Evolutionary conservation across 805 yeast species (phyloP).

Genomic region (Candida glaebosa): DNA sequence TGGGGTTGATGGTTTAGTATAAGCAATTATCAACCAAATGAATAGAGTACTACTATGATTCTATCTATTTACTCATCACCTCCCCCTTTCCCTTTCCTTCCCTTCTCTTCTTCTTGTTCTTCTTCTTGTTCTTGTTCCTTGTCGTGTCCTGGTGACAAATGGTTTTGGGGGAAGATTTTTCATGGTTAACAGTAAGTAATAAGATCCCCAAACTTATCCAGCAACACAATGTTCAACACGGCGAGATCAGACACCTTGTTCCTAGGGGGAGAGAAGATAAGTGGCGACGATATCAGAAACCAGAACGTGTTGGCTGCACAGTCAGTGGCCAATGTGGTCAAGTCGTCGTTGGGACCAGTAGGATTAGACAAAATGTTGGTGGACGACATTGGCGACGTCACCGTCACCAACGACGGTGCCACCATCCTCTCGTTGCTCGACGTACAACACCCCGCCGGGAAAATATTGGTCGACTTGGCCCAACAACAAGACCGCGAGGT

Average conservation of each 20-base stretch:
- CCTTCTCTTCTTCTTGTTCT: too few relatives aligned
- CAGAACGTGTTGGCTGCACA: constrained; percentile 95
- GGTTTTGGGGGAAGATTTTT: constrained; percentile 1
- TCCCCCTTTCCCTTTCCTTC: constrained; percentile 2
- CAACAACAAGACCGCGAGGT: constrained; percentile 99
- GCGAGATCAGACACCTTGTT: constrained; percentile 91
- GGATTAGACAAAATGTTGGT: constrained; percentile 98
- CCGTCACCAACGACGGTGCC: constrained; percentile 98
- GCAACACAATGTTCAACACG: constrained; percentile 53
- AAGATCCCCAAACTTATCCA: too few relatives aligned
- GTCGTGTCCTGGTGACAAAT: background rate
- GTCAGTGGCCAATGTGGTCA: constrained; percentile 79
- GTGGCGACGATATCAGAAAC: constrained; percentile 94
- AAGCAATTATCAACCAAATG: too few relatives aligned
- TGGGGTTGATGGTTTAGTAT: too few relatives aligned
- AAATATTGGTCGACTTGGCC: constrained; percentile 92
- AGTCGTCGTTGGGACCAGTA: constrained; percentile 95
- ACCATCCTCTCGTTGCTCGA: constrained; percentile 86
- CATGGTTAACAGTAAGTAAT: constrained; percentile 8
- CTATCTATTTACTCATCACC: background rate
- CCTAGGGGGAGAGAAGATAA: constrained; percentile 91
- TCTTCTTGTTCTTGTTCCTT: too few relatives aligned
- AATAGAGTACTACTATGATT: background rate
- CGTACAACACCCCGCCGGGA: constrained; percentile 99
- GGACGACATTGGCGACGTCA: constrained; percentile 98